Percentiles rank a stretch among this genome's conserved stretches.
Conservation (phyloP, 139 green algal genomes). For the Tetraselmis chui region DNA sequence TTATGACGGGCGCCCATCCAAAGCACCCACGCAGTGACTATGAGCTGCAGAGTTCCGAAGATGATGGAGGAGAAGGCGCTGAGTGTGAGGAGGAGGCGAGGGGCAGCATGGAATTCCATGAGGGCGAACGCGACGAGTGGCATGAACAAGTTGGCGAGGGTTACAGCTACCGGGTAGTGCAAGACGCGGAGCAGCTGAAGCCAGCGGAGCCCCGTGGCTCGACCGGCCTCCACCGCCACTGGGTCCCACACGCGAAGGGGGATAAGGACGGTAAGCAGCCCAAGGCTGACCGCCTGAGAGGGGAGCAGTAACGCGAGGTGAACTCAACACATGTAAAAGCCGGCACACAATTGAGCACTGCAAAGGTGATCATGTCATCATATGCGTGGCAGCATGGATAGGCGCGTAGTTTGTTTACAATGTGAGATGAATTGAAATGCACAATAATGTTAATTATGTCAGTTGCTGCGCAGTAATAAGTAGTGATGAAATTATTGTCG, state of each 20-base stretch:
- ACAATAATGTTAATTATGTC: too few relatives aligned
- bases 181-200: background rate
- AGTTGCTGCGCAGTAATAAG: too few relatives aligned
- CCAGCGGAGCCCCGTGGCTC: background rate
- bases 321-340: too few relatives aligned
- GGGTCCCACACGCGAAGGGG: background rate
- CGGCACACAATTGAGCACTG: too few relatives aligned
- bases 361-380: too few relatives aligned
- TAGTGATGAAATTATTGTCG: too few relatives aligned
- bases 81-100: background rate
- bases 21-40: background rate
- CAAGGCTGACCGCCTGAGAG: background rate
- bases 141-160: background rate
- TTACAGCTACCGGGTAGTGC: background rate
- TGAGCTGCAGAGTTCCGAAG: background rate
- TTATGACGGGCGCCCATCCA: background rate
- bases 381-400: too few relatives aligned
- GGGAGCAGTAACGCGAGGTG: too few relatives aligned
- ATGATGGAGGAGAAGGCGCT: background rate
- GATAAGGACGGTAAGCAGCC: background rate
- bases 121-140: background rate
- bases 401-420: too few relatives aligned
- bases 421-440: too few relatives aligned
- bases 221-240: background rate
- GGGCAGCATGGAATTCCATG: background rate